A percentile compares a stretch with the other conserved stretches of the same genome.
Evolutionary conservation across 2,329 filamentous ascomycete species (phyloP).

Genomic region (Samsoniella hepiali): DNA sequence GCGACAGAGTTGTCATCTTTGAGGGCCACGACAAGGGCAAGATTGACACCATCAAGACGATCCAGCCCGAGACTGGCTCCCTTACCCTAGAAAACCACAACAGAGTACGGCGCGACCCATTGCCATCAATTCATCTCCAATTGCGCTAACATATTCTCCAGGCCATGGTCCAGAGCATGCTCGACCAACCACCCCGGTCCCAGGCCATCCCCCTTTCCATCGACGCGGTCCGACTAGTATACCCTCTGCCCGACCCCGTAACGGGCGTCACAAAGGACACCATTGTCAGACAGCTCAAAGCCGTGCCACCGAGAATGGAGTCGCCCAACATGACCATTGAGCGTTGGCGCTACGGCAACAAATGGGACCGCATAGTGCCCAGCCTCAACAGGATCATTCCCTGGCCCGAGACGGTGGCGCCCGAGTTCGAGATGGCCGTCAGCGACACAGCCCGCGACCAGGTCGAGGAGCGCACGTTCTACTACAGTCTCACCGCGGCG

Average conservation of each 20-base stretch:
- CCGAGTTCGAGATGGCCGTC: slow-evolving; percentile 51
- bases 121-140: neutral
- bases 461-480: slow-evolving; percentile 71
- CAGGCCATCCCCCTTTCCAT: slow-evolving; percentile 56
- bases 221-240: slow-evolving; percentile 74
- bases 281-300: slow-evolving; percentile 69
- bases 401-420: slow-evolving; percentile 61
- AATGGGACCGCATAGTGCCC: slow-evolving; percentile 59
- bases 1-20: slow-evolving; percentile 69
- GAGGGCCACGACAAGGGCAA: slow-evolving; percentile 77
- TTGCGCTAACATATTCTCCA: slow-evolving; percentile 37
- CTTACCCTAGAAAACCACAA: slow-evolving; percentile 62
- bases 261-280: slow-evolving; percentile 68
- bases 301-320: slow-evolving; percentile 47
- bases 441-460: slow-evolving; percentile 73
- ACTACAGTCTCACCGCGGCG: slow-evolving; percentile 70
- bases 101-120: slow-evolving; percentile 49
- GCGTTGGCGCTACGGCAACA: slow-evolving; percentile 40
- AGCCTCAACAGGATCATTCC: slow-evolving; percentile 71
- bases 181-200: slow-evolving; percentile 30
- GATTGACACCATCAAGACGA: slow-evolving; percentile 67
- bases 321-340: slow-evolving; percentile 41
- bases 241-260: slow-evolving; percentile 64
- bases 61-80: slow-evolving; percentile 54
- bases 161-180: slow-evolving; percentile 44